Conservation (phyloP, 139 green algal species). For the Chlorella vulgaris region DNA sequence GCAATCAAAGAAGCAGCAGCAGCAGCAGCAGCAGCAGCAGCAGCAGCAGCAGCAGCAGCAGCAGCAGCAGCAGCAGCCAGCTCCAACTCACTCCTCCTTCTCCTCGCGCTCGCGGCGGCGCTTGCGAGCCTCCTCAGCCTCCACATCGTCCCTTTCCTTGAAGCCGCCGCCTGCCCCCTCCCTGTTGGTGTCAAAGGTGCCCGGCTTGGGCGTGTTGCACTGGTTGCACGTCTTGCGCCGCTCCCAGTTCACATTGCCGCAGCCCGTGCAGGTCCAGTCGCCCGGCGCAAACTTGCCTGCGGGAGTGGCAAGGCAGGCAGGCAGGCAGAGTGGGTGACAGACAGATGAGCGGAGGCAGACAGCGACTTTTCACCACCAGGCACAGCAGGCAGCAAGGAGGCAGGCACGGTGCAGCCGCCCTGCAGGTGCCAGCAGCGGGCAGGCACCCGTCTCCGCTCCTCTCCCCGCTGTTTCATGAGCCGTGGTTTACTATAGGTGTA, state of each 20-base stretch:
- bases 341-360: too few relatives aligned
- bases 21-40: neutral
- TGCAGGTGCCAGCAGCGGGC: too few relatives aligned
- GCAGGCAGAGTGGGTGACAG: neutral
- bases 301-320: conserved; percentile 2
- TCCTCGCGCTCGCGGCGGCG: conserved; percentile 55
- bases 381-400: too few relatives aligned
- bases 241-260: conserved; percentile 48
- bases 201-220: conserved; percentile 47
- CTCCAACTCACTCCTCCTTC: conserved; percentile 31
- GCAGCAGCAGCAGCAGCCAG: neutral
- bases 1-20: neutral
- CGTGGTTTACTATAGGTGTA: too few relatives aligned
- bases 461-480: too few relatives aligned
- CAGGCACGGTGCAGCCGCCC: too few relatives aligned
- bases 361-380: too few relatives aligned
- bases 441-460: too few relatives aligned
- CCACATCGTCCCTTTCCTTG: conserved; percentile 77
- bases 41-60: neutral
- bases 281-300: conserved; percentile 56
- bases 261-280: conserved; percentile 45
- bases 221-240: conserved; percentile 40
- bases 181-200: conserved; percentile 52
- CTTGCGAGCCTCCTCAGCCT: conserved; percentile 68
- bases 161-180: conserved; percentile 71